Conservation (phyloP, 306 rosid genomes). For the Herpetospermum pedunculosum region DNA sequence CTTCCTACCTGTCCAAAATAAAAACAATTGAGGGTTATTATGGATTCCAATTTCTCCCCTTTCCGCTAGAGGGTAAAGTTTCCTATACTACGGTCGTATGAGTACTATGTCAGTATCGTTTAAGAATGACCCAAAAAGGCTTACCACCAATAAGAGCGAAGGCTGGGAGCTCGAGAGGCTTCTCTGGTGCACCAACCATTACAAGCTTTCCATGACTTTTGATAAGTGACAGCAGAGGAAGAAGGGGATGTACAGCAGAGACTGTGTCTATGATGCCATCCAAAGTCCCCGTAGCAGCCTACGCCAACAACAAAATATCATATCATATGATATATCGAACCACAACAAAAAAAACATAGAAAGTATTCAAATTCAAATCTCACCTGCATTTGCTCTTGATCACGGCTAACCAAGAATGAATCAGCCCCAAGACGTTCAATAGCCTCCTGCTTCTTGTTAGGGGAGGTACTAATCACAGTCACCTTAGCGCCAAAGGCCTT, state of each 20-base stretch:
- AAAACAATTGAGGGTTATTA: background rate
- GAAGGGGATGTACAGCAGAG: slow-evolving; percentile 16
- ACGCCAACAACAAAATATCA: background rate
- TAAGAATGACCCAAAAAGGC: too few relatives aligned
- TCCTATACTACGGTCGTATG: too few relatives aligned
- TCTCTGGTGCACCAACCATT: slow-evolving; percentile 25
- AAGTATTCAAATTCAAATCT: background rate
- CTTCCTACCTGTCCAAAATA: slow-evolving; percentile 22
- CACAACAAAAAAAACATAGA: background rate
- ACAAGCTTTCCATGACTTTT: slow-evolving; percentile 26
- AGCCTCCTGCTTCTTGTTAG: slow-evolving; percentile 7
- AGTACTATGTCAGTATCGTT: too few relatives aligned
- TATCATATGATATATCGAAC: background rate
- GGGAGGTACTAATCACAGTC: slow-evolving; percentile 18
- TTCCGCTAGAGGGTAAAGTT: background rate
- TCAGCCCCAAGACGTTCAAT: background rate
- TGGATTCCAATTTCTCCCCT: background rate
- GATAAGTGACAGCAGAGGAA: slow-evolving; percentile 13
- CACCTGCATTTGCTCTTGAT: slow-evolving; percentile 7
- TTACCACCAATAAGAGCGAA: slow-evolving; percentile 22
- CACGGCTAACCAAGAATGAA: background rate
- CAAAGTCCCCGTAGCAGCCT: slow-evolving; percentile 25
- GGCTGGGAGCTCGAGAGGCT: slow-evolving; percentile 21
- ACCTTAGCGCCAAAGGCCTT: slow-evolving; percentile 19
- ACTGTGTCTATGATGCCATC: slow-evolving; percentile 37